Base-by-base conservation (phyloP, 345 rosid species). In the Draba incana region DNA sequence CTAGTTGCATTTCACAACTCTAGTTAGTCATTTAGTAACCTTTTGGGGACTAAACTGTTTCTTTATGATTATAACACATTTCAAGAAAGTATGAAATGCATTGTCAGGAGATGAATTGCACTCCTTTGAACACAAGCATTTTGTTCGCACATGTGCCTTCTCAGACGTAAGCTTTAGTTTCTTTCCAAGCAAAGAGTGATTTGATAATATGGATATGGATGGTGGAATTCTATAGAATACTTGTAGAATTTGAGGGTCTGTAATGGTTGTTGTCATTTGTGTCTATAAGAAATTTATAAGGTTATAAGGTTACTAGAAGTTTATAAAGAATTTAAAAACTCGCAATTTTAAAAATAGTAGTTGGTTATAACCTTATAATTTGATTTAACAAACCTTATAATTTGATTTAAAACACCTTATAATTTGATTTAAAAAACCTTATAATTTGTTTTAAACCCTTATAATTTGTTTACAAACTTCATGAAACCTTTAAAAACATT, bases 51-150 rank as follows among this genome's bases (percentile, higher is more conserved):
- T 39, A 39, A 61, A 39, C 44, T 10, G 7, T 37, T 15, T 43
- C 12, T 35, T 20, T 52, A 41, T 52, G 20, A 23, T 57, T 50
- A 23, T 46, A 27, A 71, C 16, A 46, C 39, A 61, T 78, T 49
- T 57, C 87, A 89, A 91, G 85, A 92, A 89, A 84, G 28, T 92
- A 59, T 89, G 98, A 92, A 89, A 92, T 80, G 98, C 98, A 39
- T 81, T 89, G 84, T 81, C 92, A 10, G 95, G 98, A 63, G 92
- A 86, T 77, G 88, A 69, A 47, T 79, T 89, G 81, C 96, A 92
- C 65, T 92, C 91, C 39, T 92, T 92, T 77, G 96, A 92, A 37
- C 98, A 92, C 86, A 89, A 87, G 81, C 95, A 92, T 71, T 87
- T 92, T 58, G 95, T 92, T 72, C 82, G 98, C 35, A 91, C 98